Evolutionary conservation across 2,329 filamentous ascomycete species (phyloP).

Genomic region (Xylariales sp.): DNA sequence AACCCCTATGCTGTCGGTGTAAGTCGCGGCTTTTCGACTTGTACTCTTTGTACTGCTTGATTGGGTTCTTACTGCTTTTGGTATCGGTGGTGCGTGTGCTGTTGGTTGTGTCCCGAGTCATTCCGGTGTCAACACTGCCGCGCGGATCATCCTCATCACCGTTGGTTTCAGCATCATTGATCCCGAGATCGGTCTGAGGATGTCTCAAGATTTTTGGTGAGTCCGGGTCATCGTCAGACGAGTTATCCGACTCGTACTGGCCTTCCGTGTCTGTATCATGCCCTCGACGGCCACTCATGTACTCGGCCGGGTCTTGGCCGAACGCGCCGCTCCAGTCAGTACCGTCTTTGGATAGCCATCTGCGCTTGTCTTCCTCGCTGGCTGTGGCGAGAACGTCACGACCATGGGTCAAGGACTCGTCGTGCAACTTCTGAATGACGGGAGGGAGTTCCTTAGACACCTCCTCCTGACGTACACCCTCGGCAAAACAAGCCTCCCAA

Average conservation of each 20-base stretch:
- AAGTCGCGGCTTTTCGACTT: slow-evolving; percentile 67
- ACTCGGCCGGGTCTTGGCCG: slow-evolving; percentile 63
- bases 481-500: slow-evolving; percentile 86
- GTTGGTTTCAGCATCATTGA: slow-evolving; percentile 36
- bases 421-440: slow-evolving; percentile 69
- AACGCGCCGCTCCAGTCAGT: slow-evolving; percentile 87
- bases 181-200: slow-evolving; percentile 22
- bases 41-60: slow-evolving; percentile 57
- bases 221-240: slow-evolving; percentile 18
- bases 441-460: slow-evolving; percentile 72
- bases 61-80: slow-evolving; percentile 45
- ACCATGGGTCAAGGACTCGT: slow-evolving; percentile 72
- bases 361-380: slow-evolving; percentile 65
- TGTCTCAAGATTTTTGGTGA: slow-evolving; percentile 18
- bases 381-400: slow-evolving; percentile 75
- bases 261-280: slow-evolving; percentile 31
- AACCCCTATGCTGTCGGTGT: slow-evolving; percentile 77
- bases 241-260: slow-evolving; percentile 30
- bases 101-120: slow-evolving; percentile 18
- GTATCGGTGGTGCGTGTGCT: slow-evolving; percentile 20
- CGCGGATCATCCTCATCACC: slow-evolving; percentile 11
- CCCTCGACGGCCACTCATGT: slow-evolving; percentile 30
- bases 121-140: slow-evolving; percentile 5
- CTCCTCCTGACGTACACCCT: slow-evolving; percentile 71
- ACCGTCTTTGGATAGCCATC: slow-evolving; percentile 75